Base-by-base conservation (phyloP, 1,284 basidiomycete genomes). In the Sanguinoderma infundibulare region DNA sequence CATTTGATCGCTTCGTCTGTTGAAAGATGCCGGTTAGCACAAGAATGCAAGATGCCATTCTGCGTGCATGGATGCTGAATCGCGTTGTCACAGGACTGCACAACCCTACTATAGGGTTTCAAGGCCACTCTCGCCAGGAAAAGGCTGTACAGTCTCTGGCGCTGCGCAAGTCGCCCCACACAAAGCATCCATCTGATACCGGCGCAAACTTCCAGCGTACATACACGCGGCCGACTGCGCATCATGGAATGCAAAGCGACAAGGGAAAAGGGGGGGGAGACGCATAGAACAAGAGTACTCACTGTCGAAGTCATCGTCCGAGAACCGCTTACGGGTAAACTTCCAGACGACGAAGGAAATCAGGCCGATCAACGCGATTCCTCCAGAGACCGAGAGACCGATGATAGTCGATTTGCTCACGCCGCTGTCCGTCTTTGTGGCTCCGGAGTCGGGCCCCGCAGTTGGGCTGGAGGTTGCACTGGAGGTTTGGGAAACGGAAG, bases 1-100 rank as follows among this genome's bases (percentile, higher is more conserved):
- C 91, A 94, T 76, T 93, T 93, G 76, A 94, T 94, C 30, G 89
- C 89, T 74, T 92, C 90, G 68, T 82, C 91, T 91, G 71, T 10
- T 20, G 20, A 17, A 20, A 44, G 30, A 57, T 39, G 30, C 9
- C 22, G 26, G 30, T 64, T 44, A 65, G 52, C 57, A 22, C 24
- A 22, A 15, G 15, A 17, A 56, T 59, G 51, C 35, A 58, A 35
- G 44, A 55, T 30, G 32, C 7, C 32, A 34, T 14, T 54, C 44
- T 53, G 60, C 17, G 17, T 46, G 55, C n/a, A 35, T 20, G 32
- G 22, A 9, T 26, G 2, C 42, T n/a, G 46, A n/a, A 20, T 38
- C 8, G 40, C 24, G 28, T 12, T 22, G 44, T 42, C 32, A 22
- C 22, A 34, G 20, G n/a, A 34, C 47, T 55, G 30, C 52, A 55